These are phyloP conservation scores for Acanthamoeba lenticulata DNA, from an alignment of 208 protist species.

Conservation along the genomic window DNA sequence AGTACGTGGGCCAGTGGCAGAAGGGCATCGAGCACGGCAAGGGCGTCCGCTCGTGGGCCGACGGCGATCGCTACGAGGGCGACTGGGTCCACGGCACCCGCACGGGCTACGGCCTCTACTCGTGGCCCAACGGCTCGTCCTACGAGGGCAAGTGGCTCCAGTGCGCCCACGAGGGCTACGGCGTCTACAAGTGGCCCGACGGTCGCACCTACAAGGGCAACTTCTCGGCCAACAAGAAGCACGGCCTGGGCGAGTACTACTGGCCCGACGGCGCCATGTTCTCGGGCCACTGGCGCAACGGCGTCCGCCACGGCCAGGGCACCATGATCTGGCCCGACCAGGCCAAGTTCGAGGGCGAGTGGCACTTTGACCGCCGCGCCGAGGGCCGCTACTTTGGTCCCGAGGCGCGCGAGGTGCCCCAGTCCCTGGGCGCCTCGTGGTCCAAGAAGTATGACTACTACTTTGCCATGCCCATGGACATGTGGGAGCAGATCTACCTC, in stretches of 20 bases:
- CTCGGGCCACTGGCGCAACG: constrained; percentile 18
- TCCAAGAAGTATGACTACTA: constrained; percentile 70
- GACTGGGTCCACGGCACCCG: constrained; percentile 65
- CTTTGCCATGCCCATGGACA: constrained; percentile 62
- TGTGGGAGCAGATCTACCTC: constrained; percentile 67
- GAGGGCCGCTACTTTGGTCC: constrained; percentile 38
- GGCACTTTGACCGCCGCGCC: constrained; percentile 20
- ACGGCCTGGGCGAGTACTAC: constrained; percentile 60
- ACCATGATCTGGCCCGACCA: constrained; percentile 51
- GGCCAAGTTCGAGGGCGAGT: constrained; percentile 32
- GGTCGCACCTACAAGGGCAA: constrained; percentile 58
- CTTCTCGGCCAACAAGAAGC: constrained; percentile 68
- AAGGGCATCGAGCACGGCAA: constrained; percentile 62
- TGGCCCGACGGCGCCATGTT: constrained; percentile 56
- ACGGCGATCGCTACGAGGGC: constrained; percentile 64
- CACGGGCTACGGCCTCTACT: constrained; percentile 49
- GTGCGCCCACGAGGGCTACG: constrained; percentile 55
- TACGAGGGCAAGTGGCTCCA: constrained; percentile 68
- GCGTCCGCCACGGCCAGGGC: constrained; percentile 55
- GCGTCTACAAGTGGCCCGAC: constrained; percentile 63
- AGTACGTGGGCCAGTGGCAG: constrained; percentile 62
- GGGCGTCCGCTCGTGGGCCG: constrained; percentile 39
- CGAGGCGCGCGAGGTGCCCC: background rate
- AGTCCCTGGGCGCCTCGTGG: constrained; percentile 12
- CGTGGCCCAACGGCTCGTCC: constrained; percentile 54